phyloP scores from a whole-genome alignment of 2,329 filamentous ascomycete species.

The Alternaria ventricosa region DNA sequence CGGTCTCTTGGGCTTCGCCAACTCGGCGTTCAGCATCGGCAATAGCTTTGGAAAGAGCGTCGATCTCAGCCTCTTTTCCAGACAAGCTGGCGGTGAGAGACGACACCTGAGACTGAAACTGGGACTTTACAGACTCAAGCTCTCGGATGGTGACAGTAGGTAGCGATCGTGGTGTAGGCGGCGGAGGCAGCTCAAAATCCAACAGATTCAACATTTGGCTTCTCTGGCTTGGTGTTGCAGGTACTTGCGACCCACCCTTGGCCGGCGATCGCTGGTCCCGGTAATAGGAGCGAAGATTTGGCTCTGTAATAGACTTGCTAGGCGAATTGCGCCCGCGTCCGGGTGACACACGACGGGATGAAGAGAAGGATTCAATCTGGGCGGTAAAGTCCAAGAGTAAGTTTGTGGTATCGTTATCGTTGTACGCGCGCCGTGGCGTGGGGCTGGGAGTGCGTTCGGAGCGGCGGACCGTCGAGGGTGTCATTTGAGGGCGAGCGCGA shows the following conservation, averaged over 20 bases:
- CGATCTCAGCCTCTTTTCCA: constrained; percentile 90
- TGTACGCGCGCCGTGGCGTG: constrained; percentile 60
- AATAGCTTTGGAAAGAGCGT: constrained; percentile 84
- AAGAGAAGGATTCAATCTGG: constrained; percentile 66
- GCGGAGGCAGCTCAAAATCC: constrained; percentile 92
- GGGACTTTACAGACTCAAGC: constrained; percentile 89
- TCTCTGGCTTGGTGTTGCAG: constrained; percentile 41
- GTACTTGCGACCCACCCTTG: constrained; percentile 34
- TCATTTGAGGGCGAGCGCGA: constrained; percentile 49
- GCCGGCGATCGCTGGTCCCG: constrained; percentile 44
- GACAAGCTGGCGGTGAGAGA: constrained; percentile 90
- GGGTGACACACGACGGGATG: constrained; percentile 49
- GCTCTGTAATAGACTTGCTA: constrained; percentile 56
- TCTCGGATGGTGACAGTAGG: constrained; percentile 91
- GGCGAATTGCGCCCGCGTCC: constrained; percentile 55
- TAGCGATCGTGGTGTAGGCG: constrained; percentile 88
- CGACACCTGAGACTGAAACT: constrained; percentile 89
- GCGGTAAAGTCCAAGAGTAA: constrained; percentile 89
- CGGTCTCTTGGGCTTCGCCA: constrained; percentile 80
- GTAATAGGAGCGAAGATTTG: constrained; percentile 56
- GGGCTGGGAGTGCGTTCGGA: constrained; percentile 55
- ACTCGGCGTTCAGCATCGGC: constrained; percentile 91
- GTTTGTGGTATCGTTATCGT: constrained; percentile 70
- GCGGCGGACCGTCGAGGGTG: constrained; percentile 58
- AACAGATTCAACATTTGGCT: constrained; percentile 55